A percentile compares a stretch with the other conserved stretches of the same genome.
These are phyloP conservation scores for Hypholoma sublateritium DNA, from an alignment of 768 basidiomycete species.

Conservation along the genomic window DNA sequence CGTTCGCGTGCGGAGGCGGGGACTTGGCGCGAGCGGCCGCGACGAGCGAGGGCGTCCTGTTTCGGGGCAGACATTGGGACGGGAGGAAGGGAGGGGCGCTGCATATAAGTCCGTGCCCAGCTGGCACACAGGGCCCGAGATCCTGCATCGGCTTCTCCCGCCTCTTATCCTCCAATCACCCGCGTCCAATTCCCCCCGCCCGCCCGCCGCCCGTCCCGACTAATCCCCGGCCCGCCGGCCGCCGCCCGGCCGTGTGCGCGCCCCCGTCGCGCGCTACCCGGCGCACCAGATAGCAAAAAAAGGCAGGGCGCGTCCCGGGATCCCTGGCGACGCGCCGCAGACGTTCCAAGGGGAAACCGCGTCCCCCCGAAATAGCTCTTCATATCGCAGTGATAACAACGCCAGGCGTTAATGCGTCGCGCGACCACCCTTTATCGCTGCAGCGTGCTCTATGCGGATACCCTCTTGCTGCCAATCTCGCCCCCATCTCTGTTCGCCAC, in stretches of 20 bases:
- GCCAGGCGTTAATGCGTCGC: no score
- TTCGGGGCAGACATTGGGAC: slow-evolving; percentile 10
- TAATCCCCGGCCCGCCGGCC: not conserved
- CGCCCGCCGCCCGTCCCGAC: not conserved
- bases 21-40: slow-evolving; percentile 33
- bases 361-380: no score
- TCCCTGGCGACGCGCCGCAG: no score
- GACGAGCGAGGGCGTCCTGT: slow-evolving; percentile 2
- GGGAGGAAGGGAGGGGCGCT: slow-evolving; percentile 8
- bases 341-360: no score
- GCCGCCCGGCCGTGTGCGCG: not conserved
- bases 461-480: no score
- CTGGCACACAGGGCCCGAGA: slow-evolving; percentile 3
- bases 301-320: no score
- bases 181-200: not conserved
- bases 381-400: no score
- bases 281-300: not conserved
- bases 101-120: not conserved
- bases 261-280: not conserved
- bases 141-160: slow-evolving; percentile 6
- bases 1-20: slow-evolving; percentile 43
- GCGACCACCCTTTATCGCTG: no score
- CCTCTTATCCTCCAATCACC: slow-evolving; percentile 19
- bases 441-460: no score
- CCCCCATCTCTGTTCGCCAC: no score